These are phyloP conservation scores for Thalassiosira exigua DNA, from an alignment of 352 stramenopile genomes.

Conservation along the genomic window DNA sequence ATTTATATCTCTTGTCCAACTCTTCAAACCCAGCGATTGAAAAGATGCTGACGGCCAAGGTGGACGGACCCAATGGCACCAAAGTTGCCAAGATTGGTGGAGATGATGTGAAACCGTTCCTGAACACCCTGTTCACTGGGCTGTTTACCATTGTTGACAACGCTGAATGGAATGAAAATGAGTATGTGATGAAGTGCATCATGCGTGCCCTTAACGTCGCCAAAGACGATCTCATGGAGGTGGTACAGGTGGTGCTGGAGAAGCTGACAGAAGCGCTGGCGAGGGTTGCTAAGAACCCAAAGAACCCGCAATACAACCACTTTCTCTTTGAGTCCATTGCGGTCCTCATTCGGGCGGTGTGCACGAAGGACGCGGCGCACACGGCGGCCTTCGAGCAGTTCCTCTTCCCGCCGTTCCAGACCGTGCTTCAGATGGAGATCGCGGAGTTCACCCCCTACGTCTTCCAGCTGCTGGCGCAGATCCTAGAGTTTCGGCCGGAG, in stretches of 20 bases:
- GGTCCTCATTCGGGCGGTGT: slow-evolving; percentile 93
- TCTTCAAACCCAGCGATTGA: slow-evolving; percentile 88
- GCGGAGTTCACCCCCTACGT: slow-evolving; percentile 97
- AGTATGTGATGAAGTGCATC: slow-evolving; percentile 99
- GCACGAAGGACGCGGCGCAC: slow-evolving; percentile 75
- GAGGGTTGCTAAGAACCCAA: slow-evolving; percentile 96
- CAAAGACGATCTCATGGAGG: slow-evolving; percentile 90
- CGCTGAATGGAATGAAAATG: slow-evolving; percentile 94
- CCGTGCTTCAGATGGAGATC: slow-evolving; percentile 96
- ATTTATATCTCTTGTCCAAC: too few species aligned
- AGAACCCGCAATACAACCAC: slow-evolving; percentile 99
- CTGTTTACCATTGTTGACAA: slow-evolving; percentile 96
- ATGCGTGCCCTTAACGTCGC: slow-evolving; percentile 94
- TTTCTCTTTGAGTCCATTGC: slow-evolving; percentile 99
- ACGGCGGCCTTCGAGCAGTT: slow-evolving; percentile 90
- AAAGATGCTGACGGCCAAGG: slow-evolving; percentile 94
- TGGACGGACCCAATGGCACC: slow-evolving; percentile 63
- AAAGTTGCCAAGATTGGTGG: slow-evolving; percentile 81
- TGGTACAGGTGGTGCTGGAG: slow-evolving; percentile 93
- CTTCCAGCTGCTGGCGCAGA: slow-evolving; percentile 98
- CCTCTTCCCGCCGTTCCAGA: slow-evolving; percentile 97
- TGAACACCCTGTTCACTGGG: slow-evolving; percentile 92
- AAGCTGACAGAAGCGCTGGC: slow-evolving; percentile 93
- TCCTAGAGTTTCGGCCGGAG: slow-evolving; percentile 93
- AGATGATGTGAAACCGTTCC: slow-evolving; percentile 89